phyloP scores from a whole-genome alignment of 2,329 filamentous ascomycete genomes.

The Hansfordia pulvinata region DNA sequence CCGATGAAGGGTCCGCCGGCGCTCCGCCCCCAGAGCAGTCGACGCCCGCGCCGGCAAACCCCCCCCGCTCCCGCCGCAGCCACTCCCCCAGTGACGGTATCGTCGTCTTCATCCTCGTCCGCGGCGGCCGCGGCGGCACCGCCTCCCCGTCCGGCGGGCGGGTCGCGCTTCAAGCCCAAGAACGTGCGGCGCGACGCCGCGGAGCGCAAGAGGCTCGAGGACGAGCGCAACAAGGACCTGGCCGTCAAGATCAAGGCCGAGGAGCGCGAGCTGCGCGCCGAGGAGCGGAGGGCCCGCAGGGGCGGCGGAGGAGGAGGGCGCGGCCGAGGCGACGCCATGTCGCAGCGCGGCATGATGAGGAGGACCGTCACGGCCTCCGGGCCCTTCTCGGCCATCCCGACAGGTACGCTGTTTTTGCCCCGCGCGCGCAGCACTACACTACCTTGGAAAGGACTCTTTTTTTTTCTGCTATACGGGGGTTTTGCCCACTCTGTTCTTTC shows the following conservation, averaged over 20 bases:
- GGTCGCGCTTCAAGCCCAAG: slow-evolving; percentile 31
- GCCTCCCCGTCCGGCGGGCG: slow-evolving; percentile 11
- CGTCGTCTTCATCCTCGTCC: not conserved
- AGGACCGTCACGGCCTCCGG: slow-evolving; percentile 18
- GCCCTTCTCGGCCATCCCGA: slow-evolving; percentile 19
- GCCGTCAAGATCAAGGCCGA: slow-evolving; percentile 17
- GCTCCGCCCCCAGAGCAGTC: too few species aligned
- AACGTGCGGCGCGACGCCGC: slow-evolving; percentile 35
- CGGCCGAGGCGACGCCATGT: slow-evolving; percentile 16
- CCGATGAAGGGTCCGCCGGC: too few species aligned
- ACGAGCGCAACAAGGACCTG: slow-evolving; percentile 16
- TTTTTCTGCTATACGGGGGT: not conserved
- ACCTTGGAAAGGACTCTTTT: too few species aligned
- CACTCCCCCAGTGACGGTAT: not conserved
- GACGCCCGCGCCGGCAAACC: too few species aligned
- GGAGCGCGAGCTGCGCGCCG: slow-evolving; percentile 15
- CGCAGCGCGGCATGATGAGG: slow-evolving; percentile 13
- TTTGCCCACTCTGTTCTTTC: not conserved
- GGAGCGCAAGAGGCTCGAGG: slow-evolving; percentile 31
- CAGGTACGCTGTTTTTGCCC: slow-evolving; percentile 12
- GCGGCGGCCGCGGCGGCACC: slow-evolving; percentile 1
- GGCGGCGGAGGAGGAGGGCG: slow-evolving; percentile 21
- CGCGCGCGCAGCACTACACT: too few species aligned
- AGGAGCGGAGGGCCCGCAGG: slow-evolving; percentile 20
- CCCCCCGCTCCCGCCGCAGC: too few species aligned